These are phyloP conservation scores for Scutellaria barbata DNA, from an alignment of 257 asterid genomes.

Conservation along the genomic window DNA sequence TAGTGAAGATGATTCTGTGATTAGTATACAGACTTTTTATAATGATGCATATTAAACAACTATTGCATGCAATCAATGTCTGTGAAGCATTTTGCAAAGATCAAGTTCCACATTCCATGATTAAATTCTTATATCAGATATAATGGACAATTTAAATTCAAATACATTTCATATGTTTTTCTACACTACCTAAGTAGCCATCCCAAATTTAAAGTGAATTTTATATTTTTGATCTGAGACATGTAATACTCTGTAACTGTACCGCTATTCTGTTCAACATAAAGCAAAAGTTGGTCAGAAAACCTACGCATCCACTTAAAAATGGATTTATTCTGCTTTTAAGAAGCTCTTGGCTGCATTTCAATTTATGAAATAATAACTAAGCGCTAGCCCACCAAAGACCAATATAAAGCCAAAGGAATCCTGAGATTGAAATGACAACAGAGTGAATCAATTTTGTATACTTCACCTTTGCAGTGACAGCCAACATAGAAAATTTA, in stretches of 20 bases:
- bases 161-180: neutral
- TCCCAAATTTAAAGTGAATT: constrained; percentile 4
- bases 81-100: neutral
- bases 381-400: neutral
- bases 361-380: neutral
- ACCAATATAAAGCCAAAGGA: constrained; percentile 11
- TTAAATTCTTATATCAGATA: neutral
- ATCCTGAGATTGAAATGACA: neutral
- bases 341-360: neutral
- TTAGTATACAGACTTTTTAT: neutral
- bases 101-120: neutral
- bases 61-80: constrained; percentile 1
- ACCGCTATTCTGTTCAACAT: neutral
- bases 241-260: neutral
- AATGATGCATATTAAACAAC: constrained; percentile 2
- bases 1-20: constrained; percentile 1
- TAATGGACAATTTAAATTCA: constrained; percentile 10
- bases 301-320: neutral
- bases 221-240: constrained; percentile 5
- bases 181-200: constrained; percentile 1
- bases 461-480: neutral
- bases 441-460: neutral
- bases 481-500: neutral
- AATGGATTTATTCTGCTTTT: neutral
- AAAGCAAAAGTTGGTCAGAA: neutral